These are phyloP conservation scores for Physaria fendleri DNA, from an alignment of 345 rosid genomes.

Conservation along the genomic window DNA sequence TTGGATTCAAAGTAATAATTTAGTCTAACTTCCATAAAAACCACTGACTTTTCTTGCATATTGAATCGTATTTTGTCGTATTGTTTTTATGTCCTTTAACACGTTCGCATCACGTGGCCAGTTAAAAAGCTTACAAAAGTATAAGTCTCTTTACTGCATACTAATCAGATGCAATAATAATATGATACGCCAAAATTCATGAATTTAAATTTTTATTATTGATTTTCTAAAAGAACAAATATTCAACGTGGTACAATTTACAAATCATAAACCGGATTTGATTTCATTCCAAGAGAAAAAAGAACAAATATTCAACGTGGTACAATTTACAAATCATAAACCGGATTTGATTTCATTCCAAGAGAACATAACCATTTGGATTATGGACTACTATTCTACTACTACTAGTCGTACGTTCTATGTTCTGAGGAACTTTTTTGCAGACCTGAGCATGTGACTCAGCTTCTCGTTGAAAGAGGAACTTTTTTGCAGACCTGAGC, in stretches of 20 bases:
- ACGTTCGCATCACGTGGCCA: slow-evolving; percentile 26
- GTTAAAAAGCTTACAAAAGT: neutral
- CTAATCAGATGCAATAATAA: neutral
- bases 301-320: neutral
- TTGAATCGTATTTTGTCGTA: slow-evolving; percentile 18
- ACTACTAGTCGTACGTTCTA: slow-evolving; percentile 29
- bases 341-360: slow-evolving; percentile 25
- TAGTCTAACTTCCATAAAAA: slow-evolving; percentile 4
- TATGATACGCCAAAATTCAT: neutral
- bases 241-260: neutral
- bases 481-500: slow-evolving; percentile 42
- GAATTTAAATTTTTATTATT: neutral
- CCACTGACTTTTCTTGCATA: slow-evolving; percentile 4
- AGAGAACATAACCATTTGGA: slow-evolving; percentile 39
- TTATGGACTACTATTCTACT: slow-evolving; percentile 33
- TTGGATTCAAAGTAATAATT: neutral
- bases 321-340: slow-evolving; percentile 1
- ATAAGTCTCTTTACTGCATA: neutral
- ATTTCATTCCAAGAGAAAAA: slow-evolving; percentile 39
- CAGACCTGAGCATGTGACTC: slow-evolving; percentile 54
- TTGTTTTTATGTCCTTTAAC: slow-evolving; percentile 10
- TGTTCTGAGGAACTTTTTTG: slow-evolving; percentile 30
- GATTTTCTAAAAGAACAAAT: neutral
- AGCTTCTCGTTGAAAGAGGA: slow-evolving; percentile 52
- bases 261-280: neutral